These are phyloP conservation scores for Candida tropicalis DNA, from an alignment of 1,139 yeast genomes.

Conservation along the genomic window DNA sequence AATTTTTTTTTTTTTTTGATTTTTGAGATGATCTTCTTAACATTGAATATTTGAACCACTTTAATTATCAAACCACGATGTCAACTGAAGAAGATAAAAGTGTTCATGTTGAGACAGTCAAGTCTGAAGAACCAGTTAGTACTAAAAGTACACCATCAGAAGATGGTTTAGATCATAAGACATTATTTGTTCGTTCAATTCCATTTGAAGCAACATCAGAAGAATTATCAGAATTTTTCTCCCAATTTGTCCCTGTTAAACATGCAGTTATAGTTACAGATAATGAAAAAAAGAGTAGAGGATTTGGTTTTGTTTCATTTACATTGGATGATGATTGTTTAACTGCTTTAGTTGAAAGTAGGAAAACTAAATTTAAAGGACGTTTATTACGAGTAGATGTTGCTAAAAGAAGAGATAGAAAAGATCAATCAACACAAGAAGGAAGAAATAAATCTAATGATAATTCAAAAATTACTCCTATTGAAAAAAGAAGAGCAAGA, in stretches of 20 bases:
- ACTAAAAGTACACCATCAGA: constrained; percentile 19
- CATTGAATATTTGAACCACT: neutral
- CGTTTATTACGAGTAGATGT: constrained; percentile 75
- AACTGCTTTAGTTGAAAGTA: constrained; percentile 70
- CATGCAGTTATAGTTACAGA: constrained; percentile 94
- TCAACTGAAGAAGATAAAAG: neutral
- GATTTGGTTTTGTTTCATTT: constrained; percentile 95
- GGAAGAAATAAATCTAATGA: constrained; percentile 52
- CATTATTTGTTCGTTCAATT: constrained; percentile 80
- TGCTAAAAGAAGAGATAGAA: constrained; percentile 91
- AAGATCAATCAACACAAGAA: constrained; percentile 24
- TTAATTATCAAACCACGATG: neutral
- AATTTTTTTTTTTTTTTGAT: neutral
- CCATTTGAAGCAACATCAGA: constrained; percentile 84
- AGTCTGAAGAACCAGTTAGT: neutral
- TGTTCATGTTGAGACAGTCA: neutral
- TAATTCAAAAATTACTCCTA: constrained; percentile 23
- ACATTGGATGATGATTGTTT: constrained; percentile 82
- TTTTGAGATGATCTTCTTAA: constrained; percentile 8
- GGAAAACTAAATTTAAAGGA: constrained; percentile 65
- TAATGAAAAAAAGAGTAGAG: constrained; percentile 72
- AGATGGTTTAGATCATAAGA: constrained; percentile 56
- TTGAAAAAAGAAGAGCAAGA: constrained; percentile 75
- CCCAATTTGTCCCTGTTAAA: constrained; percentile 91
- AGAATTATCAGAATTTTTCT: constrained; percentile 77